A percentile compares a stretch with the other conserved stretches of the same genome.
phyloP scores from a whole-genome alignment of 2,329 filamentous ascomycete species.

The Diaporthe sp. region DNA sequence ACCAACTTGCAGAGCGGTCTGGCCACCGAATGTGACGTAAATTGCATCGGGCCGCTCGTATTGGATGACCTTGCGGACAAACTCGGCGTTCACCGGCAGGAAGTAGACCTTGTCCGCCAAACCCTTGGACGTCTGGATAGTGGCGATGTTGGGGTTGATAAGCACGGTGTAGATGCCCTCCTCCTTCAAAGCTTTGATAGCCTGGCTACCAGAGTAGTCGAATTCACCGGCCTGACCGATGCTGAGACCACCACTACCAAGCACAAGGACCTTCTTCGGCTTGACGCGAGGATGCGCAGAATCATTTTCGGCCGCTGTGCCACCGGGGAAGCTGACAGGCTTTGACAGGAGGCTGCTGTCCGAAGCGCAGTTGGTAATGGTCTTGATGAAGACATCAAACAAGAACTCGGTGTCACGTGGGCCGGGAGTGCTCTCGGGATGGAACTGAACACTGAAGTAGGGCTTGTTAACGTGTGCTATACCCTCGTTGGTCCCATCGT shows the following conservation, averaged over 20 bases:
- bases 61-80: slow-evolving; percentile 96
- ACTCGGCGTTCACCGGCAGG: slow-evolving; percentile 95
- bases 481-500: slow-evolving; percentile 98
- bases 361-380: slow-evolving; percentile 79
- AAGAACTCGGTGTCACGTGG: slow-evolving; percentile 96
- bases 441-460: slow-evolving; percentile 99
- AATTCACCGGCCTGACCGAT: slow-evolving; percentile 99
- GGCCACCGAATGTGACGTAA: slow-evolving; percentile 97
- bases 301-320: slow-evolving; percentile 83
- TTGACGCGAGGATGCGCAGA: slow-evolving; percentile 81
- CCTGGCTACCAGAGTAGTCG: slow-evolving; percentile 98
- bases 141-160: slow-evolving; percentile 99
- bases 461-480: slow-evolving; percentile 89
- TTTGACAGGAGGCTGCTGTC: slow-evolving; percentile 76
- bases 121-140: slow-evolving; percentile 98
- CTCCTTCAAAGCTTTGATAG: slow-evolving; percentile 97
- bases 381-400: slow-evolving; percentile 95
- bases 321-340: slow-evolving; percentile 90
- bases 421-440: slow-evolving; percentile 96
- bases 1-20: slow-evolving; percentile 96
- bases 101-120: slow-evolving; percentile 99
- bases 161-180: slow-evolving; percentile 98
- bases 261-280: slow-evolving; percentile 94
- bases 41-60: slow-evolving; percentile 96
- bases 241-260: slow-evolving; percentile 94